Conservation (phyloP, 2,329 filamentous ascomycete genomes). For the Colletotrichum gigasporum region DNA sequence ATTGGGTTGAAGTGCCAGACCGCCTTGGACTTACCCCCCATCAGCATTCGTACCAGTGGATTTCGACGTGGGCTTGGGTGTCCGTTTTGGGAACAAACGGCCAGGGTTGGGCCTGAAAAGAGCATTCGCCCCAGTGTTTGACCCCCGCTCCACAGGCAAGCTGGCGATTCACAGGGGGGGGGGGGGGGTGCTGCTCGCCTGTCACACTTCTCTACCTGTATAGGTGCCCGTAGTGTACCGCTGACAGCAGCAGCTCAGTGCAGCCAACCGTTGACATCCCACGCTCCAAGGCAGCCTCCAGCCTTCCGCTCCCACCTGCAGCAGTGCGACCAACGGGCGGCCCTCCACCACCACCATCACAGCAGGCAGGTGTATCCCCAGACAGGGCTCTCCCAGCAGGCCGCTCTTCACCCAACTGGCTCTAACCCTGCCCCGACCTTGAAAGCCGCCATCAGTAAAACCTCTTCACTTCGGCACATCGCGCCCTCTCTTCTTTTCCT, state of each 20-base stretch:
- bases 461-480: constrained; percentile 25
- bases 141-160: neutral
- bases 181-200: neutral
- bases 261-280: neutral
- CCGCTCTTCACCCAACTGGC: constrained; percentile 19
- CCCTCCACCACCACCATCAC: neutral
- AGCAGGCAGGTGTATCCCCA: neutral
- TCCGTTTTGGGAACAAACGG: constrained; percentile 22
- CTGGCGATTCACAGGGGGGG: neutral
- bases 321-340: constrained; percentile 19
- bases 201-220: too few relatives aligned
- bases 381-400: constrained; percentile 24
- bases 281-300: neutral
- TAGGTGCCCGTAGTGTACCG: too few relatives aligned
- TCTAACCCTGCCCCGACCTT: constrained; percentile 23
- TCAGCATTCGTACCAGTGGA: constrained; percentile 6
- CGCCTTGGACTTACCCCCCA: constrained; percentile 21
- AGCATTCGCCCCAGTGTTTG: constrained; percentile 2
- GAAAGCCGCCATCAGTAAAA: constrained; percentile 21
- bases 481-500: constrained; percentile 15
- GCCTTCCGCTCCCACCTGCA: neutral
- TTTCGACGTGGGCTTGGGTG: constrained; percentile 6
- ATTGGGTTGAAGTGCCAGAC: constrained; percentile 23
- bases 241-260: too few relatives aligned
- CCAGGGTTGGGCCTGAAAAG: constrained; percentile 16